Evolutionary conservation across 306 rosid species (phyloP).

Genomic region (Prunus fruticosa): DNA sequence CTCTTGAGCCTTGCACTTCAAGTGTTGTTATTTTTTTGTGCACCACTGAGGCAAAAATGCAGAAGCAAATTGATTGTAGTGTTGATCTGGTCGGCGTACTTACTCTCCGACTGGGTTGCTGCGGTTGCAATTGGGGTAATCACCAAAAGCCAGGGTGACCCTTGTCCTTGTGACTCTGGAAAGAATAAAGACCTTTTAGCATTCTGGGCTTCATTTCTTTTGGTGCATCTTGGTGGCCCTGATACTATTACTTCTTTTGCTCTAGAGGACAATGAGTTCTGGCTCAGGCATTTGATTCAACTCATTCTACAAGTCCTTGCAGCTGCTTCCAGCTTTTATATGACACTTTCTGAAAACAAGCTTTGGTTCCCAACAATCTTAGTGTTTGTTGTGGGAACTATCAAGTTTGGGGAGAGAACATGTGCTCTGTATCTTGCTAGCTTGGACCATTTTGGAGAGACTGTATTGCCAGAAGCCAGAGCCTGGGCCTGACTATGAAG

Average conservation of each 20-base stretch:
- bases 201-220: constrained; percentile 33
- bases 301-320: constrained; percentile 17
- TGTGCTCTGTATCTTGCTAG: constrained; percentile 30
- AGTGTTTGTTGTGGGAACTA: constrained; percentile 22
- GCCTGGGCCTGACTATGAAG: constrained; percentile 30
- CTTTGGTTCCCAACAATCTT: constrained; percentile 1
- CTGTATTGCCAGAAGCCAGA: constrained; percentile 11
- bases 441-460: constrained; percentile 19
- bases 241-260: constrained; percentile 35
- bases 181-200: constrained; percentile 8
- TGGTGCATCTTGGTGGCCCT: constrained; percentile 38
- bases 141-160: constrained; percentile 9
- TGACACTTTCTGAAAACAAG: constrained; percentile 8
- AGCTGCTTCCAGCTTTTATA: constrained; percentile 12
- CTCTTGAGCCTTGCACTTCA: constrained; percentile 22
- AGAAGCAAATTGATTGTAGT: constrained; percentile 3
- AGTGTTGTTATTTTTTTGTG: neutral
- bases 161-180: neutral
- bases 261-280: constrained; percentile 35
- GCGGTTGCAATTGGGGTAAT: constrained; percentile 25
- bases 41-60: constrained; percentile 11
- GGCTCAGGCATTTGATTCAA: constrained; percentile 28
- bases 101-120: constrained; percentile 31
- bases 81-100: constrained; percentile 22
- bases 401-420: constrained; percentile 31